These are phyloP conservation scores for Boletus tylopilopsis DNA, from an alignment of 768 basidiomycete genomes.

Conservation along the genomic window DNA sequence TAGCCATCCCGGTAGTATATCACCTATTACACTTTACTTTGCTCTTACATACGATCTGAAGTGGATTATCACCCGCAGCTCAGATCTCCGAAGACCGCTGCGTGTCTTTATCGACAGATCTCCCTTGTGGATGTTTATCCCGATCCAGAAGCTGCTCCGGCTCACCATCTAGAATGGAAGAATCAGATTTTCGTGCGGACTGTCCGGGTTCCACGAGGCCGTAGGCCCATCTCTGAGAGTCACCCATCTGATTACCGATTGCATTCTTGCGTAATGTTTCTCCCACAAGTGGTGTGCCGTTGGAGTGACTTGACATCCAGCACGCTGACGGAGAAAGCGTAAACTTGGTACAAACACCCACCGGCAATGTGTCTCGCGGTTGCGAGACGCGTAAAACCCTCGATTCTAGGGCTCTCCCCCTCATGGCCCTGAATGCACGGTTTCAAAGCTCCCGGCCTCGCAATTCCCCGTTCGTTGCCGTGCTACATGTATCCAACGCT, in stretches of 20 bases:
- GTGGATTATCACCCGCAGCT: not conserved
- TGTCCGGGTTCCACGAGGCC: conserved; percentile 21
- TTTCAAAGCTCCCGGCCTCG: conserved; percentile 14
- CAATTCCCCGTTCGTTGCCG: conserved; percentile 13
- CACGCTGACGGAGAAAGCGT: conserved; percentile 3
- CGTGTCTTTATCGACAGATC: not conserved
- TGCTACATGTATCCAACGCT: conserved; percentile 4
- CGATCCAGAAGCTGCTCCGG: conserved; percentile 9
- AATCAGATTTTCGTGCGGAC: not conserved
- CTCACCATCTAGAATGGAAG: conserved; percentile 21
- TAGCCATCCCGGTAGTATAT: not conserved
- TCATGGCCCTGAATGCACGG: conserved; percentile 14
- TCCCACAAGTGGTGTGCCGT: conserved; percentile 14
- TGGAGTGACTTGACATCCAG: conserved; percentile 1
- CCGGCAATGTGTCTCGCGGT: conserved; percentile 9
- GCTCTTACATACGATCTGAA: not conserved
- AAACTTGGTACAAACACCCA: conserved; percentile 6
- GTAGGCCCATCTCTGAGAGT: conserved; percentile 8
- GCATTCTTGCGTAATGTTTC: conserved; percentile 13
- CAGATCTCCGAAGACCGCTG: conserved; percentile 6
- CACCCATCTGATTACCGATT: conserved; percentile 2
- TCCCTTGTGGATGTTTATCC: not conserved
- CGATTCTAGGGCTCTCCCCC: conserved; percentile 17
- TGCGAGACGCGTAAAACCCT: conserved; percentile 10
- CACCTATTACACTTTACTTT: not conserved